Evolutionary conservation across 2,329 filamentous ascomycete species (phyloP).

Genomic region (Lojkania enalia): DNA sequence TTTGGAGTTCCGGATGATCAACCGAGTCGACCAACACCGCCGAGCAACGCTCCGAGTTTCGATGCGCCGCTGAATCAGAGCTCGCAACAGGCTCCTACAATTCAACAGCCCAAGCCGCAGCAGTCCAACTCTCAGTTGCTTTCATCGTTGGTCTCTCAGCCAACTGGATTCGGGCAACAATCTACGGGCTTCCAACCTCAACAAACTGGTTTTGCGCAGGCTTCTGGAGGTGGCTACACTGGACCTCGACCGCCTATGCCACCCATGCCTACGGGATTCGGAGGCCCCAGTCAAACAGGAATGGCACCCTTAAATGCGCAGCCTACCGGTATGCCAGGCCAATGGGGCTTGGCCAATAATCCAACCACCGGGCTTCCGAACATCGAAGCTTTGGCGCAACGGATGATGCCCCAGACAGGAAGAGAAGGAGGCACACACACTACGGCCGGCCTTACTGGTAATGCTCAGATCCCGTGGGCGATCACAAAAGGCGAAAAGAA

Average conservation of each 20-base stretch:
- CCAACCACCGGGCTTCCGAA: conserved; percentile 88
- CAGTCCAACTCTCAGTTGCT: conserved; percentile 68
- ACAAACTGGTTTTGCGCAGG: conserved; percentile 61
- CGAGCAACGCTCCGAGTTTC: conserved; percentile 72
- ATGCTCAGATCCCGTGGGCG: conserved; percentile 95
- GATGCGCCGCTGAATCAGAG: conserved; percentile 58
- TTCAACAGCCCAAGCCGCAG: conserved; percentile 62
- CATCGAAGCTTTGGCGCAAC: conserved; percentile 86
- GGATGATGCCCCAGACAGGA: conserved; percentile 96
- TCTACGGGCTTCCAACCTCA: conserved; percentile 68
- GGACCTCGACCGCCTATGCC: conserved; percentile 80
- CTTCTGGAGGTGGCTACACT: conserved; percentile 76
- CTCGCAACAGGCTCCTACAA: conserved; percentile 53
- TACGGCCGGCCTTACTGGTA: conserved; percentile 84
- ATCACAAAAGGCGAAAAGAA: conserved; percentile 99
- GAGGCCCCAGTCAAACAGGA: conserved; percentile 66
- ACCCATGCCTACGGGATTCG: conserved; percentile 67
- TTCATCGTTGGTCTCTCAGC: conserved; percentile 58
- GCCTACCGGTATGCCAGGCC: conserved; percentile 87
- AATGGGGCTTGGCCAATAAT: conserved; percentile 98
- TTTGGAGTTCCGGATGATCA: conserved; percentile 84
- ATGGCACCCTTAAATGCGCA: conserved; percentile 76
- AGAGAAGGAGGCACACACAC: conserved; percentile 80
- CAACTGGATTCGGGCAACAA: conserved; percentile 59
- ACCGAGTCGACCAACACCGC: conserved; percentile 52